These are phyloP conservation scores for Rhynchospora tenuis DNA, from an alignment of 176 grass and related monocot genomes.

Conservation along the genomic window DNA sequence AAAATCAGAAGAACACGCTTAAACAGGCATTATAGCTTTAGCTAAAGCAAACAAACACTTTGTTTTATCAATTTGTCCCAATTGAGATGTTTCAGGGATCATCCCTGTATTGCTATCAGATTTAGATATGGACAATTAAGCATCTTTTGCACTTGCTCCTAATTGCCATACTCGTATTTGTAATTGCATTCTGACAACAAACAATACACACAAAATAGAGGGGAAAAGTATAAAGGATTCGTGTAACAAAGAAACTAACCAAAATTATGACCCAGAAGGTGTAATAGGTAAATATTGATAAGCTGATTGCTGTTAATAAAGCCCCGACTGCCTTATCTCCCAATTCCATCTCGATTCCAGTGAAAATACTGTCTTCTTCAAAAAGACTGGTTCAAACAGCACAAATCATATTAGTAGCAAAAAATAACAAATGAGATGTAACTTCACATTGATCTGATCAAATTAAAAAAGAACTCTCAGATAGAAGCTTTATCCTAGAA, in stretches of 20 bases:
- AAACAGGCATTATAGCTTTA: not conserved
- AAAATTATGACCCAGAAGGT: slow-evolving; percentile 82
- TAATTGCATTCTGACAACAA: not conserved
- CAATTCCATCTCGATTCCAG: slow-evolving; percentile 51
- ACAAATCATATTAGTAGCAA: not conserved
- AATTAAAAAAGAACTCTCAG: not conserved
- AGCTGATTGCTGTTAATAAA: slow-evolving; percentile 63
- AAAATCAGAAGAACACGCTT: not conserved
- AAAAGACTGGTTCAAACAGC: slow-evolving; percentile 4
- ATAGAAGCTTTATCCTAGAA: not conserved
- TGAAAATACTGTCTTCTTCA: slow-evolving; percentile 3
- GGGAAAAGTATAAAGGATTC: not conserved
- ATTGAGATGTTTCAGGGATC: not conserved
- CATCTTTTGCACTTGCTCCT: not conserved
- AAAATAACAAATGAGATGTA: not conserved
- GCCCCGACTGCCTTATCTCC: slow-evolving; percentile 63
- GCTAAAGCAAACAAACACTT: not conserved
- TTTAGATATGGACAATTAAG: not conserved
- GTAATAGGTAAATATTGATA: slow-evolving; percentile 85
- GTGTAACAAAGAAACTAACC: slow-evolving; percentile 35
- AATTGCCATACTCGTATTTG: not conserved
- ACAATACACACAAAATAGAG: not conserved
- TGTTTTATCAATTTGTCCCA: not conserved
- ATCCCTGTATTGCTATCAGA: not conserved
- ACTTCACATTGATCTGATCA: not conserved